Base-by-base conservation (phyloP, 2,329 filamentous ascomycete genomes). In the Sclerotinia spermophila region DNA sequence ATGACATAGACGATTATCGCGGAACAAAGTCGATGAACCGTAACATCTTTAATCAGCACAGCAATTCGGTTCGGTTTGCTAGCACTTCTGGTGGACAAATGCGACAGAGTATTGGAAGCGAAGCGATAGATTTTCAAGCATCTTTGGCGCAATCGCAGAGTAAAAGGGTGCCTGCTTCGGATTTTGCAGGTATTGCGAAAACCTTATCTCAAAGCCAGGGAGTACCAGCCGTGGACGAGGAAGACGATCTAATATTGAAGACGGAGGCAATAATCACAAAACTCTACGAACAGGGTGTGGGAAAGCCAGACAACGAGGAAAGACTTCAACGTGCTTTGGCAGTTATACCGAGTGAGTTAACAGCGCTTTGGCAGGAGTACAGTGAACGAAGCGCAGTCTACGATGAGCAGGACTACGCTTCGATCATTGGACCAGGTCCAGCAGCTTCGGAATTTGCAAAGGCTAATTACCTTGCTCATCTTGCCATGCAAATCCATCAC, bases 401-500 rank as follows among this genome's bases (percentile, higher is more conserved):
- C 70, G 81, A 82, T 11, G 83, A 84, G 68, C 84, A 85, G 73
- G 87, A 87, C 77, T 85, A 88, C 68, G 81, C 82, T 55, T 85
- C 86, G 30, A 87, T 87, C 59, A 89, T 93, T 77, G 92, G 90
- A 0, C 91, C 88, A 42, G 88, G 87, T 4, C 82, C 86, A 15
- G 81, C 86, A 48, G 85, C 88, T 1, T 85, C 88, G 6, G 82
- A 89, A 8, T 89, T 93, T 71, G 85, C 89, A 68, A 94, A 95
- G 78, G 94, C 94, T 5, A 86, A 88, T 70, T 97, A 90, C 76
- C 79, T 97, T n/a, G 90, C 91, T 24, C 89, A 89, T 42, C 84
- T 97, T 35, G 85, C 96, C 51, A 85, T 98, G 51, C 89, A 89
- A 73, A 86, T 97, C 70, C 91, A 94, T 76, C 93, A 97, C 80